Conservation (phyloP, 2,329 filamentous ascomycete genomes). For the Botrytis sinoallii region DNA sequence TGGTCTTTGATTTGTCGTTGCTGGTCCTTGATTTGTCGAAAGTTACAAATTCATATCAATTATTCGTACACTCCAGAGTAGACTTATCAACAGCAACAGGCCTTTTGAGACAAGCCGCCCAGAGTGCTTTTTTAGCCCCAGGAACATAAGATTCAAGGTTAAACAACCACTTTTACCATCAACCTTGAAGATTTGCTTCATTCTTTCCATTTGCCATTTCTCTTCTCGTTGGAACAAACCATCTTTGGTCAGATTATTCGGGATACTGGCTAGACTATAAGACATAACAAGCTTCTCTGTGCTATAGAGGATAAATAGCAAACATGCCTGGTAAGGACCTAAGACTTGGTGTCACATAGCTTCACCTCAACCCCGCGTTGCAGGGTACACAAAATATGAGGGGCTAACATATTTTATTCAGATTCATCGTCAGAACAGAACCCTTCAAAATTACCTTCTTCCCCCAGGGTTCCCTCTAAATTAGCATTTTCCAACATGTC, state of each 20-base stretch:
- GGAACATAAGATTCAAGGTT: background rate
- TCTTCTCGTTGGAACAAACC: background rate
- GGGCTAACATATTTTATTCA: constrained; percentile 13
- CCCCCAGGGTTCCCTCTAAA: constrained; percentile 6
- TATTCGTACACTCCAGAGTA: background rate
- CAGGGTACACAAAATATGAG: constrained; percentile 16
- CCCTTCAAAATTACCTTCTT: background rate
- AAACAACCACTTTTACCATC: background rate
- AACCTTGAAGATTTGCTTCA: background rate
- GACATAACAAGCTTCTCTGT: background rate
- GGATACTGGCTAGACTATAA: background rate
- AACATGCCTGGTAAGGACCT: constrained; percentile 12
- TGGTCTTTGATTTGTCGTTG: background rate
- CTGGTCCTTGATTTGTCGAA: background rate
- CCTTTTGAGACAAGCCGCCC: background rate
- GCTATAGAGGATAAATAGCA: background rate
- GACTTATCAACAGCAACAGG: background rate
- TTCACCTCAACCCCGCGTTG: constrained; percentile 13
- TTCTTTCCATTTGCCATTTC: background rate
- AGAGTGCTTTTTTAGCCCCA: background rate
- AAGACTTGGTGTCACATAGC: background rate
- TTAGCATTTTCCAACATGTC: constrained; percentile 1
- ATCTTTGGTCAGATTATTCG: background rate
- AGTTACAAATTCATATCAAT: background rate
- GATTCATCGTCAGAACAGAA: constrained; percentile 11